These are phyloP conservation scores for Scedosporium aurantiacum DNA, from an alignment of 2,329 filamentous ascomycete genomes.

Conservation along the genomic window DNA sequence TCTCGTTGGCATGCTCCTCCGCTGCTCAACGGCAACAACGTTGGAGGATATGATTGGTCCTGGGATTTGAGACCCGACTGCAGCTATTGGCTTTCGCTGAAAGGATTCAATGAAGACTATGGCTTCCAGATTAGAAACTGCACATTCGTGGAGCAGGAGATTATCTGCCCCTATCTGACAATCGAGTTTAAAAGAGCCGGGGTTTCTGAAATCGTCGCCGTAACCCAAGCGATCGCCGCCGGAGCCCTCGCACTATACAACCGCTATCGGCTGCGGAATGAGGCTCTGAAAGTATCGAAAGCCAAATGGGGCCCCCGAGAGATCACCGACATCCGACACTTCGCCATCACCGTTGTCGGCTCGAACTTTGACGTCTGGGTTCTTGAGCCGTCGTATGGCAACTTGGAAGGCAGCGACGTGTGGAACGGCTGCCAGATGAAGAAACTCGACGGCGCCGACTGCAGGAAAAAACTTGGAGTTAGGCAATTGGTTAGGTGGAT, in stretches of 20 bases:
- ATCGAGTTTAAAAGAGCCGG: neutral
- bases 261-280: neutral
- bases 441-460: too few species aligned
- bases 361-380: too few species aligned
- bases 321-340: too few species aligned
- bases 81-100: neutral
- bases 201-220: neutral
- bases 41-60: neutral
- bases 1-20: neutral
- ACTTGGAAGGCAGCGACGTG: too few species aligned
- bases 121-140: neutral
- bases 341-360: too few species aligned
- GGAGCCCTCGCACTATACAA: neutral
- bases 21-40: neutral
- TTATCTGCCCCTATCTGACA: neutral
- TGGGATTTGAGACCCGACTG: neutral
- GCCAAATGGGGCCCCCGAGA: too few species aligned
- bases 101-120: neutral
- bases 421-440: too few species aligned
- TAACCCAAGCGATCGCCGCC: neutral
- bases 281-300: too few species aligned
- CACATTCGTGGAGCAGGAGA: neutral
- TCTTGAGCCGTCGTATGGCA: too few species aligned
- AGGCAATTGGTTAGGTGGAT: too few species aligned
- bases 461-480: too few species aligned